Conservation (phyloP, 202 grass and related monocot genomes). For the Zizania palustris region DNA sequence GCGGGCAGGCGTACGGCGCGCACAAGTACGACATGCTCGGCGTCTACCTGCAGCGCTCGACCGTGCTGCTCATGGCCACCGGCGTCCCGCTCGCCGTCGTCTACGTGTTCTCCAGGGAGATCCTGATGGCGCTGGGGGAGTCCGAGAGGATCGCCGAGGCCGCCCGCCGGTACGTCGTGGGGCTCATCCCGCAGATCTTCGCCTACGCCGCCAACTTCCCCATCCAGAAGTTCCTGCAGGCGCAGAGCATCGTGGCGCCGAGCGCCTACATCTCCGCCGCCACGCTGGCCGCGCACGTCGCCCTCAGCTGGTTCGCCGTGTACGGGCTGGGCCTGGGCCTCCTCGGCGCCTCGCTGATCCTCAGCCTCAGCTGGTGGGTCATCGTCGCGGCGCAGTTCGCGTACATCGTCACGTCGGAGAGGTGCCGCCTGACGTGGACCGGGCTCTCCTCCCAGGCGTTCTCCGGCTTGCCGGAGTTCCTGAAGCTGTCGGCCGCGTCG, state of each 20-base stretch:
- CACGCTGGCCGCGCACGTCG: constrained; percentile 46
- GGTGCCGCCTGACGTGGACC: constrained; percentile 52
- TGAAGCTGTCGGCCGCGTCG: constrained; percentile 55
- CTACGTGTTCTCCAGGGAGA: constrained; percentile 53
- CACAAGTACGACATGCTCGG: constrained; percentile 64
- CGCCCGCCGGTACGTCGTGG: constrained; percentile 45
- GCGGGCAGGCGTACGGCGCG: constrained; percentile 71
- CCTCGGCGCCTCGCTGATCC: constrained; percentile 51
- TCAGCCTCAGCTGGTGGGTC: constrained; percentile 65
- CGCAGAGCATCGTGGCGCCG: constrained; percentile 75
- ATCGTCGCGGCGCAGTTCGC: constrained; percentile 56
- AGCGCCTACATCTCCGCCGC: constrained; percentile 63
- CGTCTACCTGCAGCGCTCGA: constrained; percentile 62
- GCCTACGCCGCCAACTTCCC: constrained; percentile 73
- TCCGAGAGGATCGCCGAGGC: constrained; percentile 50
- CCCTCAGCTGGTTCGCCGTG: constrained; percentile 48
- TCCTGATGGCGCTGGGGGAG: constrained; percentile 55
- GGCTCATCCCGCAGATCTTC: constrained; percentile 71
- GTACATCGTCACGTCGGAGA: constrained; percentile 41
- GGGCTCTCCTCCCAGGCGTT: constrained; percentile 60
- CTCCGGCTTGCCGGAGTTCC: constrained; percentile 49
- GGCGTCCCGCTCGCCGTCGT: constrained; percentile 46
- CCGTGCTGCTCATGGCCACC: constrained; percentile 49
- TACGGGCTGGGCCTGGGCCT: constrained; percentile 49
- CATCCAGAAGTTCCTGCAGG: constrained; percentile 78